A percentile compares a stretch with the other conserved stretches of the same genome.
Evolutionary conservation across 164 flowering plant genomes (phyloP).

Genomic region (Platanus orientalis): DNA sequence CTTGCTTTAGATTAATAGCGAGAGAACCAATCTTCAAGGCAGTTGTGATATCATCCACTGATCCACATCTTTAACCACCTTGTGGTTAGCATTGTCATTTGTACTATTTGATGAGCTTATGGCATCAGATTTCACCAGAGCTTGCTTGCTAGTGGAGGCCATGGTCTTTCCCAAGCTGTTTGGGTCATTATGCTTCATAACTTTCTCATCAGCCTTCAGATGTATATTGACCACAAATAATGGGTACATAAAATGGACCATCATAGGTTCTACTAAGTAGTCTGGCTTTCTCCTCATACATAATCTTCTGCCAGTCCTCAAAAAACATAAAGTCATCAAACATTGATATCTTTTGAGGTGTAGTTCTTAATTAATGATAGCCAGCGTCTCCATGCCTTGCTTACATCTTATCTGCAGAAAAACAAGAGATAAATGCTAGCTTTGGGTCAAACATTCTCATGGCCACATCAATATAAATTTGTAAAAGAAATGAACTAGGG

Average conservation of each 20-base stretch:
- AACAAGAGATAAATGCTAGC: background rate
- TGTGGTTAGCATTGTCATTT: slow-evolving; percentile 10
- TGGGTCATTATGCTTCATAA: slow-evolving; percentile 11
- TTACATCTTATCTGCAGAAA: slow-evolving; percentile 50
- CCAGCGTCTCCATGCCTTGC: slow-evolving; percentile 76
- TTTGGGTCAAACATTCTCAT: background rate
- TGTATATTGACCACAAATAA: slow-evolving; percentile 25
- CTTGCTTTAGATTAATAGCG: slow-evolving; percentile 31
- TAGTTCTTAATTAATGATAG: slow-evolving; percentile 58
- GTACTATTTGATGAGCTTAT: background rate
- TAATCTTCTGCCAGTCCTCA: slow-evolving; percentile 56
- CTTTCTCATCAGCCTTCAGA: slow-evolving; percentile 20
- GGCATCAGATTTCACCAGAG: slow-evolving; percentile 9
- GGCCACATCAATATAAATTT: background rate
- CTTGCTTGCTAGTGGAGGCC: slow-evolving; percentile 12
- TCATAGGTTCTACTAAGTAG: slow-evolving; percentile 35
- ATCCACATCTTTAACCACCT: slow-evolving; percentile 16
- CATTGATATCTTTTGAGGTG: slow-evolving; percentile 42
- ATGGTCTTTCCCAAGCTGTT: slow-evolving; percentile 12
- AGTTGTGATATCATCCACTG: slow-evolving; percentile 28
- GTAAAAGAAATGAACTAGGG: no score
- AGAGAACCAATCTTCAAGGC: slow-evolving; percentile 47
- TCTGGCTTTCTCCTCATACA: slow-evolving; percentile 61
- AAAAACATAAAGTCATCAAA: slow-evolving; percentile 87
- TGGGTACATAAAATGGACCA: slow-evolving; percentile 30